Conservation (phyloP, 495 filamentous ascomycete species). For the Patellaria atrata region DNA sequence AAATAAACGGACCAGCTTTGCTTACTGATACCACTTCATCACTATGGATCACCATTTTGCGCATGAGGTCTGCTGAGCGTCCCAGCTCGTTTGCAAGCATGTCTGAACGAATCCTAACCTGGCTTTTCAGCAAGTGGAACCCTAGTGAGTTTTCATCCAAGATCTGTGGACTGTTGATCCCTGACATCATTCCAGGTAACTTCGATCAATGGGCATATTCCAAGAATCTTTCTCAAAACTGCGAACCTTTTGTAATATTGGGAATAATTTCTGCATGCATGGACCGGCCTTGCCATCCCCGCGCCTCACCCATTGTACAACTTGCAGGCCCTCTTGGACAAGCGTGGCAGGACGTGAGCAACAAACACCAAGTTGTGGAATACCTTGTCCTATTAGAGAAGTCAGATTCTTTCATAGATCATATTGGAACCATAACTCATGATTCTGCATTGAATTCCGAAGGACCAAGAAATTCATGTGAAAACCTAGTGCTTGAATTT, state of each 20-base stretch:
- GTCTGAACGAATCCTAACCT: slow-evolving; percentile 56
- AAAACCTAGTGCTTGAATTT: slow-evolving; percentile 19
- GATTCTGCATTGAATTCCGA: too few species aligned
- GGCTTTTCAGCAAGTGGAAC: slow-evolving; percentile 68
- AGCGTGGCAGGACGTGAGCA: slow-evolving; percentile 20
- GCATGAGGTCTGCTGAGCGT: slow-evolving; percentile 43
- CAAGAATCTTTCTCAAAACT: slow-evolving; percentile 23
- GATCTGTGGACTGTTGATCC: slow-evolving; percentile 5
- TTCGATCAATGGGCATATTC: slow-evolving; percentile 26
- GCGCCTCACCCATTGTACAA: slow-evolving; percentile 4
- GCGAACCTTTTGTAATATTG: slow-evolving; percentile 25
- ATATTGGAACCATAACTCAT: not conserved
- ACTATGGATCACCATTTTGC: slow-evolving; percentile 52
- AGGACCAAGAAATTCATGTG: too few species aligned
- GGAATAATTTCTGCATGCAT: slow-evolving; percentile 29
- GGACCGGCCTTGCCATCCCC: slow-evolving; percentile 13
- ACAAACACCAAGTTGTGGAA: slow-evolving; percentile 20
- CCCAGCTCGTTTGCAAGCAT: slow-evolving; percentile 49
- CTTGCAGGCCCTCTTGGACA: slow-evolving; percentile 29
- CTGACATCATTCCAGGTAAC: slow-evolving; percentile 26
- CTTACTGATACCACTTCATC: slow-evolving; percentile 67
- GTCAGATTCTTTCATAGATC: too few species aligned
- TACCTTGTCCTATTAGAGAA: slow-evolving; percentile 28
- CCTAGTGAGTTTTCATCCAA: slow-evolving; percentile 44
- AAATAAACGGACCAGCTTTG: slow-evolving; percentile 64